Evolutionary conservation across 805 yeast species (phyloP), one percentile per base, ranked within the genome.

Genomic region (Sugiyamaella qingdaonensis): DNA sequence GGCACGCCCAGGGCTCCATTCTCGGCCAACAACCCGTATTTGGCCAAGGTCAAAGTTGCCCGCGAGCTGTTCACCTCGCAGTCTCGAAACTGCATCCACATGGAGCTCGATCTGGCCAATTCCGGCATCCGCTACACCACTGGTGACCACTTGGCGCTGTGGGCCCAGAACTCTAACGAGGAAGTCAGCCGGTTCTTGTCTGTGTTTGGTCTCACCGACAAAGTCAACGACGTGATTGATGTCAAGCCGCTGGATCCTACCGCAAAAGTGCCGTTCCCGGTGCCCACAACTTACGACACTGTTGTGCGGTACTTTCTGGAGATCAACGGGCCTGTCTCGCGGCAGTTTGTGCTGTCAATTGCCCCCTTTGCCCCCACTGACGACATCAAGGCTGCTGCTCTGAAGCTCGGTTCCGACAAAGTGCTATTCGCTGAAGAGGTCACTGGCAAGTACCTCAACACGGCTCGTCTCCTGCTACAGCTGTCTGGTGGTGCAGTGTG

Each of bases 141-240:
- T 2, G 99, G 99, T 69, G 99, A 92, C 68, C 98, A 92, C 71
- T 72, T 94, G 57, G 98, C 96, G 13, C 75, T 94, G 53, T 88
- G 97, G 95, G 94, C 97, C 34, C 88, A 94, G 21, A 92, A 92
- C 70, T 75, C 95, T 1, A 76, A 84, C 64, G 88, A 84, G 67
- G 81, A 86, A 62, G 84, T 90, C 33, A 76, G 73, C n/a, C 74
- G 76, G 42, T 86, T 94, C 61, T 72, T 86, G 55, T 61, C 71
- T 45, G 82, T 86, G 4, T 81, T 92, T 51, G 84, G 80, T 33
- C 75, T 91, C 54, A 62, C 69, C 11, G 75, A 67, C 32, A 80
- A 79, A 62, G 73, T 75, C 54, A 76, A 81, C 48, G 65, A 68
- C 2, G 85, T 86, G 8, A 80, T 90, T 58, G 75, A 78, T 46